Base-by-base conservation (phyloP, 108 stramenopile genomes). In the Fistulifera pelliculosa region DNA sequence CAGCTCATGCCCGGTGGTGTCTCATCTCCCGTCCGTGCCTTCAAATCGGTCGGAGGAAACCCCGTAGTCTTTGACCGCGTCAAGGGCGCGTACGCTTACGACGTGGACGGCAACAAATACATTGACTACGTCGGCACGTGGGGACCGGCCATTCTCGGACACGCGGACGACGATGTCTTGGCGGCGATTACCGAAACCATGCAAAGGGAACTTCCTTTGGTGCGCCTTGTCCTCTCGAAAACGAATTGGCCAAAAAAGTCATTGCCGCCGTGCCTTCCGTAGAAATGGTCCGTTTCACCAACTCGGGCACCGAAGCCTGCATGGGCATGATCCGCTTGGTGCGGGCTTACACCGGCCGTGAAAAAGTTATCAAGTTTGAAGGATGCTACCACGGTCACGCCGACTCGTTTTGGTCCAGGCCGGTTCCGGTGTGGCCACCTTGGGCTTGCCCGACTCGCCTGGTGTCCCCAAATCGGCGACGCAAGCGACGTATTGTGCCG, bases 351-450 rank as follows among this genome's bases (percentile, higher is more conserved):
- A 98, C 97, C 24, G 48, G 59, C 48, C 82, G 95, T 24, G 94
- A 96, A 66, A 94, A 95, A 76, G 75, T 98, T 26, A 90, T 98
- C 76, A 98, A 98, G 74, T 98, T 98, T 76, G 95, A 98, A 69
- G 97, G 97, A 76, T 98, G 97, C 81, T 98, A 98, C 80, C 97
- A 98, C 75, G 97, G 97, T 61, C 97, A 98, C 68, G 97, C 94
- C 47, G 95, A 98, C 61, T 81, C 93, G 51, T 98, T 98, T 72
- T 98, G 51, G 97, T 98, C 39, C 94, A 98, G 77, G 97, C 97
- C 61, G 97, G 97, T 66, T 95, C 93, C 4, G 97, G 95, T 56
- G 94, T 96, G 44, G 94, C 94, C 64, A 96, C 94, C n/a, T 73
- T 96, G 31, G 97, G 97, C 47, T 80, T 96, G 52, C 95, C 95